phyloP scores from a whole-genome alignment of 2,329 filamentous ascomycete genomes.

The Arthrobotrys megalospora region DNA sequence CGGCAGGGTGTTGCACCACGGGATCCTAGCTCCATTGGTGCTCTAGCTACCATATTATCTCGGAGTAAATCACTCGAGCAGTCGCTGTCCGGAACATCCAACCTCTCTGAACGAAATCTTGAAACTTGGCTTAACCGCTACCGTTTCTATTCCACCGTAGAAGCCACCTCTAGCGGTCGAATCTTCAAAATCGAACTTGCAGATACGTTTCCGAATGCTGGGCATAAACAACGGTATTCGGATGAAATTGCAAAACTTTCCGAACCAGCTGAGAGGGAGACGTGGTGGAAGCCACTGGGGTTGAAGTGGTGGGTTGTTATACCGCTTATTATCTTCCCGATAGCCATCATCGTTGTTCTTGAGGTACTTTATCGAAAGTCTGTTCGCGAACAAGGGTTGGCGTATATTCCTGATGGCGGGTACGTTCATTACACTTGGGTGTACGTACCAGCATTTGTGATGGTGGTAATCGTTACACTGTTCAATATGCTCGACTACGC shows the following conservation, averaged over 20 bases:
- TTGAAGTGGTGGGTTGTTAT: constrained; percentile 58
- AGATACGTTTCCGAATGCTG: constrained; percentile 30
- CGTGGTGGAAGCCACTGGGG: constrained; percentile 59
- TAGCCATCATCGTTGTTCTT: constrained; percentile 51
- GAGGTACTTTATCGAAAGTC: constrained; percentile 57
- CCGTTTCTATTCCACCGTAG: constrained; percentile 44
- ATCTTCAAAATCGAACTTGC: constrained; percentile 52
- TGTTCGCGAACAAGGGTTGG: constrained; percentile 37
- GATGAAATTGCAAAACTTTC: constrained; percentile 17
- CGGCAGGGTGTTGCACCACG: constrained; percentile 46
- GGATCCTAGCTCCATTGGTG: constrained; percentile 57
- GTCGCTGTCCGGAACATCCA: constrained; percentile 50
- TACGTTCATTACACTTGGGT: constrained; percentile 61
- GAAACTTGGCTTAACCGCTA: constrained; percentile 47
- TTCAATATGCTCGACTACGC: constrained; percentile 60
- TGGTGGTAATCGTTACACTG: constrained; percentile 52
- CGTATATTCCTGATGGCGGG: constrained; percentile 45
- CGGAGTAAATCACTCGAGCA: constrained; percentile 44
- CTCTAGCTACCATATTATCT: constrained; percentile 56
- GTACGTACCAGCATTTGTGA: constrained; percentile 51
- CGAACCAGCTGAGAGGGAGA: neutral
- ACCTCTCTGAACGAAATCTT: constrained; percentile 48
- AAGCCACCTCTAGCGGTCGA: constrained; percentile 22
- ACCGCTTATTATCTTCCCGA: constrained; percentile 45
- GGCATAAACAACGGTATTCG: constrained; percentile 19